These are phyloP conservation scores for Russula sp. DNA, from an alignment of 768 basidiomycete genomes.

Conservation along the genomic window DNA sequence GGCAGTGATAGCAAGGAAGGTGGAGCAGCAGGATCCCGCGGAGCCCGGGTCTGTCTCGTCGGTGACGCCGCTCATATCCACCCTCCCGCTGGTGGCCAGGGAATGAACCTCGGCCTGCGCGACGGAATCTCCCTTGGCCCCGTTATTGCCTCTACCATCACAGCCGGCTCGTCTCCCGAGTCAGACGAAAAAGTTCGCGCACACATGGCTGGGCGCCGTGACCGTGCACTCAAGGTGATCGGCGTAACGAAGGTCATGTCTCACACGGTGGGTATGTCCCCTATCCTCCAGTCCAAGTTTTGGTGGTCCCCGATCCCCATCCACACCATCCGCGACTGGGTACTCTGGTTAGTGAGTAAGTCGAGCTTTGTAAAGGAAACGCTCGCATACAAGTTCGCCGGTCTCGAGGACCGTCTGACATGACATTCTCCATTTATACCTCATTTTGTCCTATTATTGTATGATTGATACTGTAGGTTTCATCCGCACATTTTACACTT, in stretches of 20 bases:
- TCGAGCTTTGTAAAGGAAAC: slow-evolving; percentile 31
- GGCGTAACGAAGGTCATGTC: slow-evolving; percentile 41
- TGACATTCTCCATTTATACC: background rate
- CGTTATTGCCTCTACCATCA: slow-evolving; percentile 39
- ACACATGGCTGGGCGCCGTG: slow-evolving; percentile 40
- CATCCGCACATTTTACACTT: background rate
- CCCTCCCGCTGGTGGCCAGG: slow-evolving; percentile 54
- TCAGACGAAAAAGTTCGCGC: slow-evolving; percentile 38
- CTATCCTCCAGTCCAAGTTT: slow-evolving; percentile 34
- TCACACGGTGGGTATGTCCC: slow-evolving; percentile 32
- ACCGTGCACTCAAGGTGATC: slow-evolving; percentile 45
- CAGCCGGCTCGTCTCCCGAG: slow-evolving; percentile 29
- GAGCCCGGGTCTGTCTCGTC: slow-evolving; percentile 34
- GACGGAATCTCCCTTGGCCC: slow-evolving; percentile 49
- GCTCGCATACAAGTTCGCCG: slow-evolving; percentile 35
- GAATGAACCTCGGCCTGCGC: slow-evolving; percentile 57
- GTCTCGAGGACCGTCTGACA: slow-evolving; percentile 32
- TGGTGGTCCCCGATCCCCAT: slow-evolving; percentile 26
- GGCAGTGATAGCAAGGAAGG: slow-evolving; percentile 4
- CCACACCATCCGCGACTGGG: slow-evolving; percentile 33
- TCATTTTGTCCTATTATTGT: background rate
- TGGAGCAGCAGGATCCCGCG: slow-evolving; percentile 16
- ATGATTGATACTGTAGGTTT: background rate
- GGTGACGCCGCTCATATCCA: slow-evolving; percentile 55
- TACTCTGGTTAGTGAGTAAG: slow-evolving; percentile 31